A percentile compares a stretch with the other conserved stretches of the same genome.
Evolutionary conservation across 805 yeast genomes (phyloP).

Genomic region (Candida tallmaniae): DNA sequence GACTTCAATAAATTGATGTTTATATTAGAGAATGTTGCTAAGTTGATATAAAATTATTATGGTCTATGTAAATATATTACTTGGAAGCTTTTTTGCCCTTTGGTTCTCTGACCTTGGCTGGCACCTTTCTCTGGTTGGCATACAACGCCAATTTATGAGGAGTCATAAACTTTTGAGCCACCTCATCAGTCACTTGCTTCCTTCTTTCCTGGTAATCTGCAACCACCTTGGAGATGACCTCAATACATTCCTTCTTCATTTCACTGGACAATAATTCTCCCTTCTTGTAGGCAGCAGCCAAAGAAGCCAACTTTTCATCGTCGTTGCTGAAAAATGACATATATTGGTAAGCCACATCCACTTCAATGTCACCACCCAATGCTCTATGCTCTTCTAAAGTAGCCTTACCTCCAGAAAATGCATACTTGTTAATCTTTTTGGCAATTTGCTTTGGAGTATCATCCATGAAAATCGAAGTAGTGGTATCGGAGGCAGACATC

Average conservation of each 20-base stretch:
- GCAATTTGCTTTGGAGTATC: slow-evolving; percentile 90
- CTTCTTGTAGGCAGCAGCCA: slow-evolving; percentile 60
- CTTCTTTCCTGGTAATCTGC: slow-evolving; percentile 78
- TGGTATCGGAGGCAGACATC: slow-evolving; percentile 93
- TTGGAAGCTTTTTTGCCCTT: slow-evolving; percentile 18
- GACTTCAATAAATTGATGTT: slow-evolving; percentile 47
- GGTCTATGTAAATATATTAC: not conserved
- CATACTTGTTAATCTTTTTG: slow-evolving; percentile 93
- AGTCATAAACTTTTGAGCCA: slow-evolving; percentile 67
- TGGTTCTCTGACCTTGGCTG: slow-evolving; percentile 50
- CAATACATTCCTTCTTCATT: slow-evolving; percentile 83
- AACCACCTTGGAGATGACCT: slow-evolving; percentile 74
- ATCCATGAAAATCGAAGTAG: slow-evolving; percentile 90
- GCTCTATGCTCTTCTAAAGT: slow-evolving; percentile 86
- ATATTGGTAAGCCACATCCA: slow-evolving; percentile 94
- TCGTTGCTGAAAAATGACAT: slow-evolving; percentile 85
- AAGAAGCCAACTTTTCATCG: slow-evolving; percentile 65
- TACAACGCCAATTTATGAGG: slow-evolving; percentile 83
- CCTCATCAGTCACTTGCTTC: slow-evolving; percentile 55
- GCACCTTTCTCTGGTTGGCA: slow-evolving; percentile 64
- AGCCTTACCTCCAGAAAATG: slow-evolving; percentile 90
- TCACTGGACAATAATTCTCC: slow-evolving; percentile 92
- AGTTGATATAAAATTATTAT: slow-evolving; percentile 3
- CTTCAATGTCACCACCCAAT: slow-evolving; percentile 90
- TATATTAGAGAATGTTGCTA: slow-evolving; percentile 29